Evolutionary conservation across 2,329 filamentous ascomycete species (phyloP).

Genomic region (Ceratocystis colombiana): DNA sequence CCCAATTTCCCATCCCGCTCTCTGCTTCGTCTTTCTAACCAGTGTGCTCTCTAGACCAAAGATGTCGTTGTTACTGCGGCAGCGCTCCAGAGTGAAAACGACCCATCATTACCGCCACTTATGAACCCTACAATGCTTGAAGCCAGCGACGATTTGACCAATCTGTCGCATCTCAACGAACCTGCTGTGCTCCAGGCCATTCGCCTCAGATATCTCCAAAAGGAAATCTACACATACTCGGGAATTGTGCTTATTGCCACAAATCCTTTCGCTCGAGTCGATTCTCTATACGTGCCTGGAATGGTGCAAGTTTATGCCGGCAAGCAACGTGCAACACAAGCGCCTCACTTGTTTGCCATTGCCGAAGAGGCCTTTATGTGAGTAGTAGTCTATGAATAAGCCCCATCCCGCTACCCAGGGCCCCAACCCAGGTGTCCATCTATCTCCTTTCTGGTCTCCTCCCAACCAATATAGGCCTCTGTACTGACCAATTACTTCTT

Average conservation of each 20-base stretch:
- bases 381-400: conserved; percentile 31
- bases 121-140: conserved; percentile 99
- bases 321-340: conserved; percentile 91
- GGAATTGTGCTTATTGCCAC: conserved; percentile 97
- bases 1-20: neutral
- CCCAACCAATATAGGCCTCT: conserved; percentile 31
- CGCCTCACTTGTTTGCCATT: conserved; percentile 96
- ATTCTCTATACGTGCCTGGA: conserved; percentile 94
- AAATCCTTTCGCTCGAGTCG: conserved; percentile 93
- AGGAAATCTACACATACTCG: conserved; percentile 99
- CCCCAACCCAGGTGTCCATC: neutral
- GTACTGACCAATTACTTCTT: conserved; percentile 29
- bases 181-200: conserved; percentile 96
- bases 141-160: conserved; percentile 95
- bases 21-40: conserved; percentile 1
- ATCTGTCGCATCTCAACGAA: conserved; percentile 94
- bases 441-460: neutral
- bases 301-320: conserved; percentile 99
- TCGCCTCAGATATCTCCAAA: conserved; percentile 90
- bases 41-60: conserved; percentile 50
- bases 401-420: too few species aligned
- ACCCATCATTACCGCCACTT: conserved; percentile 72
- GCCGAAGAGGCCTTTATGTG: conserved; percentile 97
- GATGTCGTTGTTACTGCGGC: conserved; percentile 65
- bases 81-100: conserved; percentile 65